These are phyloP conservation scores for Cystobasidiaceae sp. DNA, from an alignment of 1,284 basidiomycete genomes.

Conservation along the genomic window DNA sequence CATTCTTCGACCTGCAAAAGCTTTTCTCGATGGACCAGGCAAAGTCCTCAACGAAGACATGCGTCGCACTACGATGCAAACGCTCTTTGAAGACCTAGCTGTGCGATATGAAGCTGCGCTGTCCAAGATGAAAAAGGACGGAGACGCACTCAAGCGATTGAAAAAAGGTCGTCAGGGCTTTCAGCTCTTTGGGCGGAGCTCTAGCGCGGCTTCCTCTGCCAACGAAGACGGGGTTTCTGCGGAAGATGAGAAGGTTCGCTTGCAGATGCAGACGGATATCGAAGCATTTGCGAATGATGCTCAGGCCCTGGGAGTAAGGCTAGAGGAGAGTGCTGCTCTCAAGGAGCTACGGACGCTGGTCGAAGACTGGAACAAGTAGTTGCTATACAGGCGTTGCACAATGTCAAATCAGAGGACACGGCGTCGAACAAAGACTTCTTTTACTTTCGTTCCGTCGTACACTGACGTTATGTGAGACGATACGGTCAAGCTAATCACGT, in stretches of 20 bases:
- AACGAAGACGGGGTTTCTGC: slow-evolving; percentile 68
- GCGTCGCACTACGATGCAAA: slow-evolving; percentile 57
- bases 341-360: slow-evolving; percentile 48
- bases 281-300: slow-evolving; percentile 74
- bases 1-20: slow-evolving; percentile 74
- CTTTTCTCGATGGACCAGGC: slow-evolving; percentile 58
- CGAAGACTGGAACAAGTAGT: slow-evolving; percentile 21
- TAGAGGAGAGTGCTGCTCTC: slow-evolving; percentile 57
- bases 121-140: slow-evolving; percentile 77
- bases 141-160: slow-evolving; percentile 74
- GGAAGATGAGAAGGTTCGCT: slow-evolving; percentile 57
- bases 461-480: too few relatives aligned
- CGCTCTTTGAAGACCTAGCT: slow-evolving; percentile 69
- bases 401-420: neutral
- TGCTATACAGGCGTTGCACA: too few relatives aligned
- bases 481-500: too few relatives aligned
- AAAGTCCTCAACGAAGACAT: slow-evolving; percentile 58
- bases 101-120: slow-evolving; percentile 62
- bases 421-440: too few relatives aligned
- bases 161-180: slow-evolving; percentile 76
- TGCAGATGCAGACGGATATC: slow-evolving; percentile 81
- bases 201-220: slow-evolving; percentile 50
- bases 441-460: too few relatives aligned
- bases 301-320: slow-evolving; percentile 60
- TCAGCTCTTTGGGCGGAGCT: slow-evolving; percentile 57